phyloP scores from a whole-genome alignment of 768 basidiomycete genomes.

The Russula sp. region DNA sequence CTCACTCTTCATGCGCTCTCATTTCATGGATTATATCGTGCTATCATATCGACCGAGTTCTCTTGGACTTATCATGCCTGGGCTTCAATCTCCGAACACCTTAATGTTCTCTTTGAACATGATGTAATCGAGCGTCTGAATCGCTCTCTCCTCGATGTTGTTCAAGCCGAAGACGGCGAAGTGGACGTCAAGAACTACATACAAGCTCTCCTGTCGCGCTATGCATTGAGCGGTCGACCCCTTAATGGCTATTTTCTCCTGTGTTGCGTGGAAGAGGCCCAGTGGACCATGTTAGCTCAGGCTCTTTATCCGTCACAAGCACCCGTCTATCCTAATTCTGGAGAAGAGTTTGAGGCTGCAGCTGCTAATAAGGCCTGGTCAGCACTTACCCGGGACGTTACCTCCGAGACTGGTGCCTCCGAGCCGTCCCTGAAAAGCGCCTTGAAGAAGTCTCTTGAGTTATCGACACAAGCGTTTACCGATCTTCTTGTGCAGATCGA shows the following conservation, averaged over 20 bases:
- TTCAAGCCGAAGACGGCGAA: conserved; percentile 51
- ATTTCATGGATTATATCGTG: conserved; percentile 83
- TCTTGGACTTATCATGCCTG: conserved; percentile 70
- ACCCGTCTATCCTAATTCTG: conserved; percentile 19
- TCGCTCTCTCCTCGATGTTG: conserved; percentile 59
- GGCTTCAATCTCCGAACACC: conserved; percentile 50
- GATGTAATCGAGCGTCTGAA: conserved; percentile 71
- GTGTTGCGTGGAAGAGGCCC: conserved; percentile 83
- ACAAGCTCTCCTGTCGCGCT: conserved; percentile 71
- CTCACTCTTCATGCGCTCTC: conserved; percentile 76
- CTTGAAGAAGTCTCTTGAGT: conserved; percentile 51
- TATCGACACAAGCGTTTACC: conserved; percentile 72
- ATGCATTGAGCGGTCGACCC: conserved; percentile 70
- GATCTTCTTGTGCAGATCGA: conserved; percentile 77
- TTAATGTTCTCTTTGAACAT: conserved; percentile 62
- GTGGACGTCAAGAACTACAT: conserved; percentile 56
- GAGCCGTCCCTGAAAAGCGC: conserved; percentile 32
- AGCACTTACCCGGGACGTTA: conserved; percentile 56
- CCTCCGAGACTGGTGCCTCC: conserved; percentile 43
- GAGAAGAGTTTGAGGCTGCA: conserved; percentile 62
- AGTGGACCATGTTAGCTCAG: conserved; percentile 84
- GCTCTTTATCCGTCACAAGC: conserved; percentile 43
- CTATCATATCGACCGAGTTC: conserved; percentile 75
- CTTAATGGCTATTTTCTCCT: conserved; percentile 84
- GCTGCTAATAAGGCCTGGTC: conserved; percentile 84